Base-by-base conservation (phyloP, 768 basidiomycete genomes). In the Pleurotus sapidus region DNA sequence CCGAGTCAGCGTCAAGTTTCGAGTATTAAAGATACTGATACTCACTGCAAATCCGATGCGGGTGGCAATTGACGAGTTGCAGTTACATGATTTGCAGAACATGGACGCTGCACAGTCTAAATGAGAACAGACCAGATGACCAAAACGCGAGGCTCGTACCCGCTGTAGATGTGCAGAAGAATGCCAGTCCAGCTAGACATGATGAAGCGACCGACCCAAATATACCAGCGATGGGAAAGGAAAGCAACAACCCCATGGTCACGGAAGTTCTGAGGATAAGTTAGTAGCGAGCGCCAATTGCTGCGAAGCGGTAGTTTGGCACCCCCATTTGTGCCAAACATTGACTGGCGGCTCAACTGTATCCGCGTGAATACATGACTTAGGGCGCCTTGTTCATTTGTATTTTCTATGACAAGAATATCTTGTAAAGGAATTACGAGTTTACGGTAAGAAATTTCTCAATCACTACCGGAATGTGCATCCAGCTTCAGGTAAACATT, bases 41-140 rank as follows among this genome's bases (percentile, higher is more conserved):
- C 89, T 58, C 68, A 93, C 94, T 14, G 93, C 94, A 72, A 95
- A 97, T 34, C 95, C 95, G 57, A 98, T 88, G 66, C 95, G 88
- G 45, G 95, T 98, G 0, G 97, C 97, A 64, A 99, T 98, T 0
- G 94, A 96, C 7, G 94, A 96, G 69, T 98, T 98, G 76, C 97
- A 99, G 69, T 98, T 98, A 73, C 96, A 99, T 30, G 91, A 94
- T 78, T 97, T 98, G 82, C 88, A 95, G 76, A 97, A 93, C 84
- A 96, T 94, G 37, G 92, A 94, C 3, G 95, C 95, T 87, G 73
- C 65, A 63, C 61, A 42, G 34, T 46, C 62, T 45, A 60, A 57
- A 59, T 40, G 60, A 57, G 40, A 23, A 59, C 56, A n/a, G 49
- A 18, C n/a, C 50, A 34, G 18, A 34, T 15, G 56, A 55, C 23